Evolutionary conservation across 2,329 filamentous ascomycete species (phyloP).

Genomic region (Fusarium camptoceras): DNA sequence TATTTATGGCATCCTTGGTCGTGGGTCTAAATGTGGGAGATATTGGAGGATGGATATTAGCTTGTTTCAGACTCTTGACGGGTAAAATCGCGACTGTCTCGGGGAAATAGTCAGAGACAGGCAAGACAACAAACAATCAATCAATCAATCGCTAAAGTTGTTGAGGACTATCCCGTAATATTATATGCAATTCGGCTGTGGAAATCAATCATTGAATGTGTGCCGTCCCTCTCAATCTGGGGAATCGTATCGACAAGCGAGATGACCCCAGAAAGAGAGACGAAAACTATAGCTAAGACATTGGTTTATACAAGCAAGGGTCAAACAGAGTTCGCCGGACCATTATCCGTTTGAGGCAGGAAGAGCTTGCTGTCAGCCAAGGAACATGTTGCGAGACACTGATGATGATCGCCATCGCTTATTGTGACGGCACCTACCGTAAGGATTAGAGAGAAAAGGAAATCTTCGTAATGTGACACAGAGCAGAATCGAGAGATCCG

Average conservation of each 20-base stretch:
- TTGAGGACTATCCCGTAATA: background rate
- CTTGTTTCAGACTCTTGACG: slow-evolving; percentile 40
- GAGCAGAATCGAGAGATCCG: background rate
- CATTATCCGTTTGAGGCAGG: slow-evolving; percentile 33
- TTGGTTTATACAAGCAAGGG: slow-evolving; percentile 4
- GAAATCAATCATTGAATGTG: background rate
- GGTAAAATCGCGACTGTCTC: slow-evolving; percentile 28
- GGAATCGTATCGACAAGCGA: slow-evolving; percentile 29
- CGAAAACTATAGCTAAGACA: slow-evolving; percentile 4
- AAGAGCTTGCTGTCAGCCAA: slow-evolving; percentile 2
- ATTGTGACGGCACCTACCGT: slow-evolving; percentile 18
- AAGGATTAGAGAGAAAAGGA: slow-evolving; percentile 21
- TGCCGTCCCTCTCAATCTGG: background rate
- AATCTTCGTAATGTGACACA: slow-evolving; percentile 10
- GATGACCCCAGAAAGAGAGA: slow-evolving; percentile 2
- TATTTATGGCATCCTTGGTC: slow-evolving; percentile 15
- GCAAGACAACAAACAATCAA: background rate
- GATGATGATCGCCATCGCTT: slow-evolving; percentile 24
- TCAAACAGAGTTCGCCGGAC: slow-evolving; percentile 11
- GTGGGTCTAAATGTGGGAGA: slow-evolving; percentile 15
- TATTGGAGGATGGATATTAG: slow-evolving; percentile 34
- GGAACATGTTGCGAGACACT: slow-evolving; percentile 11
- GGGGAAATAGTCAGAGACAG: slow-evolving; percentile 7
- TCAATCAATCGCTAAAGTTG: background rate
- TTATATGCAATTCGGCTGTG: background rate